Evolutionary conservation across 768 basidiomycete genomes (phyloP).

Genomic region (Trametes sanguinea): DNA sequence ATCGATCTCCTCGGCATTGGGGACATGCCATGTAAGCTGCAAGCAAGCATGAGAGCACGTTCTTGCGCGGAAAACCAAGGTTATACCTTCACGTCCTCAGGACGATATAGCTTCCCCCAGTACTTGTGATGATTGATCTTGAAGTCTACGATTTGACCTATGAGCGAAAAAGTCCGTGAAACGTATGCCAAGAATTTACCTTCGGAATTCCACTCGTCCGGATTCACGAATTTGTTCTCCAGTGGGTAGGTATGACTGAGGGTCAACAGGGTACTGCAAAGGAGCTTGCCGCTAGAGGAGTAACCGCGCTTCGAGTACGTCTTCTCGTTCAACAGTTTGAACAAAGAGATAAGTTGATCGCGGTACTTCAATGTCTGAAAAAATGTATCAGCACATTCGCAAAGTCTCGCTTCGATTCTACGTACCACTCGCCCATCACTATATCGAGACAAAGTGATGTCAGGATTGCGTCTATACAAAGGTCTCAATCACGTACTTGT

Average conservation of each 20-base stretch:
- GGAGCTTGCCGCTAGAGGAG: slow-evolving; percentile 76
- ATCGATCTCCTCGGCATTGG: slow-evolving; percentile 66
- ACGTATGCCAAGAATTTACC: slow-evolving; percentile 41
- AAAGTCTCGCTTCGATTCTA: background rate
- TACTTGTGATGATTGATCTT: slow-evolving; percentile 64
- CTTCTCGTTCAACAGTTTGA: slow-evolving; percentile 66
- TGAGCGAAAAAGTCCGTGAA: background rate
- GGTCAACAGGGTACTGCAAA: slow-evolving; percentile 71
- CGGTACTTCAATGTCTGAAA: slow-evolving; percentile 63
- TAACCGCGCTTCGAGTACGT: slow-evolving; percentile 80
- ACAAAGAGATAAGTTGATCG: slow-evolving; percentile 58
- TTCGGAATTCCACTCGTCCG: slow-evolving; percentile 70
- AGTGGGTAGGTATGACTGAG: slow-evolving; percentile 79
- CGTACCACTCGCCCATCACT: slow-evolving; percentile 62
- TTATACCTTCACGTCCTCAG: slow-evolving; percentile 66
- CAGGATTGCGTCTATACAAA: background rate
- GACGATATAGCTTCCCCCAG: slow-evolving; percentile 80
- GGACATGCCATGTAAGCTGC: slow-evolving; percentile 79
- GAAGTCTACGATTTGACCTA: slow-evolving; percentile 51
- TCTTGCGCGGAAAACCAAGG: background rate
- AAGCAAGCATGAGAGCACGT: background rate
- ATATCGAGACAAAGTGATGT: background rate
- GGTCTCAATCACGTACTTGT: slow-evolving; percentile 54
- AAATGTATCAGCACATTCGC: background rate
- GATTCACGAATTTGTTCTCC: slow-evolving; percentile 82